phyloP scores from a whole-genome alignment of 495 filamentous ascomycete genomes.

The Penicillium crystallinum region DNA sequence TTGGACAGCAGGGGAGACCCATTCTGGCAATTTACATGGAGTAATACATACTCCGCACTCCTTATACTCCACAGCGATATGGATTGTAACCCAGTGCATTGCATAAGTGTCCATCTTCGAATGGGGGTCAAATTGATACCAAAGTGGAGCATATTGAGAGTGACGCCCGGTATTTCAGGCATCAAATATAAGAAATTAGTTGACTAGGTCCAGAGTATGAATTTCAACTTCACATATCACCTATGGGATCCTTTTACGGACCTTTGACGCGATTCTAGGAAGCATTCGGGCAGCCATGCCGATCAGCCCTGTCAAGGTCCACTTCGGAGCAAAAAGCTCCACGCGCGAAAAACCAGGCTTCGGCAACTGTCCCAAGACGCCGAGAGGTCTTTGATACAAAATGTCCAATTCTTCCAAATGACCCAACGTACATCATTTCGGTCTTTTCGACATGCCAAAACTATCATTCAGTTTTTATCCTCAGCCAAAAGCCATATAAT shows the following conservation, averaged over 20 bases:
- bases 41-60: too few species aligned
- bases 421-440: neutral
- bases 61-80: too few species aligned
- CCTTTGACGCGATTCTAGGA: neutral
- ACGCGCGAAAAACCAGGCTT: neutral
- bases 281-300: neutral
- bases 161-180: too few species aligned
- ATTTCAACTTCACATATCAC: neutral
- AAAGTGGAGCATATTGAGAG: too few species aligned
- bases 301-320: neutral
- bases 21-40: neutral
- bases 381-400: slow-evolving; percentile 8
- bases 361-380: slow-evolving; percentile 6
- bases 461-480: neutral
- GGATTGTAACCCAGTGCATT: too few species aligned
- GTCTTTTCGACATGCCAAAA: neutral
- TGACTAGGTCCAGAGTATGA: too few species aligned
- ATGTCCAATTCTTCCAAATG: too few species aligned
- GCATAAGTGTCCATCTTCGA: too few species aligned
- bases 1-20: neutral
- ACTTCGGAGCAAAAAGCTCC: neutral
- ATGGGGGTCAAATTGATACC: too few species aligned
- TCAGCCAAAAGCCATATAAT: neutral
- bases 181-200: too few species aligned
- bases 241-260: neutral